These are phyloP conservation scores for Pythium vanterpoolii DNA, from an alignment of 352 stramenopile species.

Conservation along the genomic window DNA sequence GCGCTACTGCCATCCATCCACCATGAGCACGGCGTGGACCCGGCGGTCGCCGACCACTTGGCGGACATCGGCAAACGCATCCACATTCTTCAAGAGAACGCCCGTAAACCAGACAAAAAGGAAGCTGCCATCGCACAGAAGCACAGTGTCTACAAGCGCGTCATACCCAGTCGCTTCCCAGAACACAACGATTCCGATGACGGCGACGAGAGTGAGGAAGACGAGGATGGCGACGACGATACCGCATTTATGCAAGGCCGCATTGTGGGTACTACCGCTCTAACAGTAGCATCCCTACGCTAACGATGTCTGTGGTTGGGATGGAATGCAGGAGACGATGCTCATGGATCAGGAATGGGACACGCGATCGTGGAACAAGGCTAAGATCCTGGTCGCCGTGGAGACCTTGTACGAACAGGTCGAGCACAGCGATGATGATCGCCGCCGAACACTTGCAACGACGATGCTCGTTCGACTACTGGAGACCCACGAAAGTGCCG, in stretches of 20 bases:
- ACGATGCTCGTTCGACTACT: conserved; percentile 70
- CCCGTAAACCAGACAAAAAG: conserved; percentile 31
- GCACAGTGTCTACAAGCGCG: conserved; percentile 32
- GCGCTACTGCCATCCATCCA: conserved; percentile 48
- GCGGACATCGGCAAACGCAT: conserved; percentile 58
- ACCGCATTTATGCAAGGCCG: conserved; percentile 34
- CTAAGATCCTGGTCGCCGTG: conserved; percentile 57
- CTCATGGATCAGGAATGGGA: conserved; percentile 83
- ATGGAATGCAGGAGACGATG: conserved; percentile 49
- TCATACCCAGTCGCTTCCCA: conserved; percentile 51
- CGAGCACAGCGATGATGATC: conserved; percentile 38
- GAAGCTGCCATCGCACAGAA: conserved; percentile 23
- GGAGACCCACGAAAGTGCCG: conserved; percentile 61
- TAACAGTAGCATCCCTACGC: neutral
- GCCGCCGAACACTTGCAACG: conserved; percentile 48
- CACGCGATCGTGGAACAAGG: conserved; percentile 55
- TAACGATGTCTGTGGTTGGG: neutral
- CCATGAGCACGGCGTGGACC: conserved; percentile 43
- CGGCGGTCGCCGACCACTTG: conserved; percentile 38
- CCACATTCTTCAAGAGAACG: conserved; percentile 49
- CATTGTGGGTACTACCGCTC: conserved; percentile 39
- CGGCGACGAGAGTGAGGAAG: conserved; percentile 27
- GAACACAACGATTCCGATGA: conserved; percentile 23
- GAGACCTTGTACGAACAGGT: conserved; percentile 70
- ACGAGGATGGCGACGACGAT: conserved; percentile 21